phyloP scores from a whole-genome alignment of 2,329 filamentous ascomycete species.

The Colletotrichum sp. region DNA sequence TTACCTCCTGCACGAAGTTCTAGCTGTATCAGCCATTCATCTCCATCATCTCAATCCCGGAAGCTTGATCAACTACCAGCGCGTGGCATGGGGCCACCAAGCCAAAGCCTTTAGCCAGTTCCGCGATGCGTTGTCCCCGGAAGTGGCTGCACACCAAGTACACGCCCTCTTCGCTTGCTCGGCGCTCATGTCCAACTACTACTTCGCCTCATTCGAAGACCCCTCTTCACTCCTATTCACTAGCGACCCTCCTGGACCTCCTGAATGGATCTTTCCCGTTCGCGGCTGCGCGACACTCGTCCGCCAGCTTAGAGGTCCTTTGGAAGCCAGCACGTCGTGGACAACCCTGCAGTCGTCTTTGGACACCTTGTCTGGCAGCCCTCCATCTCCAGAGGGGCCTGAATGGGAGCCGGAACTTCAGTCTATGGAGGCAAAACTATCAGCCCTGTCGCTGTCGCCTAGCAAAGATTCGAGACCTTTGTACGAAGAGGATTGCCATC shows the following conservation, averaged over 20 bases:
- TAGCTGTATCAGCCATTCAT: background rate
- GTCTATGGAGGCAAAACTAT: background rate
- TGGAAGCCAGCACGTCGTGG: background rate
- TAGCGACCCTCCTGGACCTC: background rate
- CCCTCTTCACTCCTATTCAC: background rate
- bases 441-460: fast-evolving
- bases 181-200: background rate
- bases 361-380: background rate
- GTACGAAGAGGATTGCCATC: background rate
- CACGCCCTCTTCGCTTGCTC: background rate
- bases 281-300: background rate
- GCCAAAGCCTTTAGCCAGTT: background rate
- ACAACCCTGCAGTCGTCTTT: background rate
- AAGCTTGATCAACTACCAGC: background rate
- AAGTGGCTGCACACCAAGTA: background rate
- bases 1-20: background rate
- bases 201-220: background rate
- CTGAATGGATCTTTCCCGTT: background rate
- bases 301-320: background rate
- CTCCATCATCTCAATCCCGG: background rate
- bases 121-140: background rate
- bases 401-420: background rate
- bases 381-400: background rate
- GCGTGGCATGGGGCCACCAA: background rate
- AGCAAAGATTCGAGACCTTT: fast-evolving